phyloP scores from a whole-genome alignment of 2,329 filamentous ascomycete species.

The Aspergillus versicolor region DNA sequence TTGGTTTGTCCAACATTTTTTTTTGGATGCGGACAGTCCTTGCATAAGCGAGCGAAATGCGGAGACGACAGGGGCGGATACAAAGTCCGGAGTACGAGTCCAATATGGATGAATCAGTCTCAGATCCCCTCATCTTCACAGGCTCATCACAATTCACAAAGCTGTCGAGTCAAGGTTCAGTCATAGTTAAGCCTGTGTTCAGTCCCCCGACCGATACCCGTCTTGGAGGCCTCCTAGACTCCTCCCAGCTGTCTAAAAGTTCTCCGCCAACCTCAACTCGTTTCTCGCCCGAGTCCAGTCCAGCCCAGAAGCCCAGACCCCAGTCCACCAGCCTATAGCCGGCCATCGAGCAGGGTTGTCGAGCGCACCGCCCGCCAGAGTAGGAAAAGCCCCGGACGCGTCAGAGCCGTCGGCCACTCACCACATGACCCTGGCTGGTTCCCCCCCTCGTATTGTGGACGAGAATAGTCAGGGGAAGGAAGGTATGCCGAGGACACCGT shows the following conservation, averaged over 20 bases:
- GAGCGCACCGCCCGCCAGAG: not conserved
- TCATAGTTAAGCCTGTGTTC: no score
- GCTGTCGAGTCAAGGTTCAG: no score
- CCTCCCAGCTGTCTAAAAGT: not conserved
- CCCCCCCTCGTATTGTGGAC: not conserved
- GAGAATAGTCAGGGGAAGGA: not conserved
- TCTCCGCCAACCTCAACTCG: not conserved
- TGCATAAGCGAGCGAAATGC: conserved; percentile 16
- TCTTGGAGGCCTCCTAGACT: not conserved
- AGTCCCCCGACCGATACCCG: no score
- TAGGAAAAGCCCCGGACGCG: not conserved
- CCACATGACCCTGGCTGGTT: not conserved
- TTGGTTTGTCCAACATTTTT: not conserved
- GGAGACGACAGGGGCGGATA: conserved; percentile 17
- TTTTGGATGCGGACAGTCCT: conserved; percentile 8
- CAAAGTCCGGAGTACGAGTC: not conserved
- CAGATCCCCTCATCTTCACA: not conserved
- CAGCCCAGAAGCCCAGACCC: not conserved
- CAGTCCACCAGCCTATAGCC: not conserved
- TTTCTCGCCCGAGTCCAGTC: not conserved
- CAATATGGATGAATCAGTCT: not conserved
- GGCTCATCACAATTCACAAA: not conserved
- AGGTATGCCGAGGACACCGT: conserved; percentile 5
- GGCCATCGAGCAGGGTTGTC: not conserved
- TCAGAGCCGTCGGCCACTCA: not conserved